phyloP scores from a whole-genome alignment of 306 rosid species.

The Rubus parviflorus region DNA sequence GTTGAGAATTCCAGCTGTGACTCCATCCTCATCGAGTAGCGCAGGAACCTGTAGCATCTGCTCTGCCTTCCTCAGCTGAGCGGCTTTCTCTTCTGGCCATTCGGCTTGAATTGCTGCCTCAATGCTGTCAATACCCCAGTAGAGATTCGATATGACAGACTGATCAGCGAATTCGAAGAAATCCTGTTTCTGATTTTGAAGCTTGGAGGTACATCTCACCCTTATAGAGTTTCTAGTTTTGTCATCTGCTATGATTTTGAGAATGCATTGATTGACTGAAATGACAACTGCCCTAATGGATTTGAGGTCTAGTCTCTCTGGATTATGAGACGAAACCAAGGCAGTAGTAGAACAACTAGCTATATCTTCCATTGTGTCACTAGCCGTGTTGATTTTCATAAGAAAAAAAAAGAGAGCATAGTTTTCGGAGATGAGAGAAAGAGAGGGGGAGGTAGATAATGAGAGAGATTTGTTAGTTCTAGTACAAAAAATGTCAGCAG shows the following conservation, averaged over 20 bases:
- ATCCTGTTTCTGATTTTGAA: conserved; percentile 49
- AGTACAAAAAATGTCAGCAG: conserved; percentile 7
- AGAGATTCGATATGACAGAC: conserved; percentile 64
- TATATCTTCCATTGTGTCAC: conserved; percentile 22
- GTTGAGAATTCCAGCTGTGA: conserved; percentile 61
- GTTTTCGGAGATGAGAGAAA: conserved; percentile 9
- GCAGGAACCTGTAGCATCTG: conserved; percentile 85
- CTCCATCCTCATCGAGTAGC: conserved; percentile 61
- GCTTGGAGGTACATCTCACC: conserved; percentile 47
- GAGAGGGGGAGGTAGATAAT: conserved; percentile 4
- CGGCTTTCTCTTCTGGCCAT: conserved; percentile 37
- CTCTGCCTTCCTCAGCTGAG: conserved; percentile 53
- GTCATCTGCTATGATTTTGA: conserved; percentile 42
- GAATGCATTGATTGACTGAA: conserved; percentile 55
- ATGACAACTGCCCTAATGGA: conserved; percentile 47
- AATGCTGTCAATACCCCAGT: conserved; percentile 63
- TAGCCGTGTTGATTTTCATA: conserved; percentile 23
- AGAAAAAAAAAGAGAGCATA: conserved; percentile 9
- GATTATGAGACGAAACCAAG: conserved; percentile 29
- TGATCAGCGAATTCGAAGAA: conserved; percentile 70
- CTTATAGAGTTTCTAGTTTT: conserved; percentile 45
- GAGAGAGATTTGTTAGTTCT: neutral
- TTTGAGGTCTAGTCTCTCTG: conserved; percentile 51
- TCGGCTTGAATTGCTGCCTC: conserved; percentile 54
- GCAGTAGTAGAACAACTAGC: conserved; percentile 19